A percentile compares a stretch with the other conserved stretches of the same genome.
Evolutionary conservation across 768 basidiomycete species (phyloP).

Genomic region (Melanogaster broomeanus): DNA sequence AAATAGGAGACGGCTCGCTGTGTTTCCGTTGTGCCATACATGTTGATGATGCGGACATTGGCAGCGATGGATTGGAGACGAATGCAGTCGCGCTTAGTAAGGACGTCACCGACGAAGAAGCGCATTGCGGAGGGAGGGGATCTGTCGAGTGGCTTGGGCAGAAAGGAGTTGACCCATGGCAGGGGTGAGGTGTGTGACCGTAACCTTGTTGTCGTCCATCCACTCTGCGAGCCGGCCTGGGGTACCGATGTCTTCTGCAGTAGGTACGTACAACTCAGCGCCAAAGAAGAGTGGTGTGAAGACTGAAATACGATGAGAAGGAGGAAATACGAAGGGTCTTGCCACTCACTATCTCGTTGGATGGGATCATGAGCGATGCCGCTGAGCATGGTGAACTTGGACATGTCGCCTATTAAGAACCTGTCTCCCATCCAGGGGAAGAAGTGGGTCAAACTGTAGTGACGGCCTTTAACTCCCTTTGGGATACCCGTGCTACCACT

Average conservation of each 20-base stretch:
- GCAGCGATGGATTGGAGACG: constrained; percentile 90
- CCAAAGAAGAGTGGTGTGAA: constrained; percentile 99
- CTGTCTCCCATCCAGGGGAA: constrained; percentile 98
- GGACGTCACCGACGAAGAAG: constrained; percentile 98
- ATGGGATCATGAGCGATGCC: constrained; percentile 99
- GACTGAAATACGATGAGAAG: constrained; percentile 51
- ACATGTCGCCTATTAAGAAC: constrained; percentile 71
- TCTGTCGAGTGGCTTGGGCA: constrained; percentile 78
- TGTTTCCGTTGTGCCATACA: constrained; percentile 99
- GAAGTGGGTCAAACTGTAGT: constrained; percentile 97
- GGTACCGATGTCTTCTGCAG: constrained; percentile 94
- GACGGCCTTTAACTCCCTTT: constrained; percentile 94
- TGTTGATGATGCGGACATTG: constrained; percentile 96
- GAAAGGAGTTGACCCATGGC: constrained; percentile 99
- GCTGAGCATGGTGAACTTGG: constrained; percentile 97
- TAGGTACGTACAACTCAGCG: constrained; percentile 93
- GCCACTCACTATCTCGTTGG: constrained; percentile 90
- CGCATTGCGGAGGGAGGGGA: constrained; percentile 86
- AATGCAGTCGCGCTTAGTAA: constrained; percentile 96
- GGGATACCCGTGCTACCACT: constrained; percentile 98
- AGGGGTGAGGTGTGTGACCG: constrained; percentile 96
- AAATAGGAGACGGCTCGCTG: constrained; percentile 99
- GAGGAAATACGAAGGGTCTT: neutral
- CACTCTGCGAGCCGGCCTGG: constrained; percentile 96
- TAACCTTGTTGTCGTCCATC: constrained; percentile 92